Evolutionary conservation across 228 moss, liverwort and hornwort genomes (phyloP).

Genomic region (Sphagnum magellanicum): DNA sequence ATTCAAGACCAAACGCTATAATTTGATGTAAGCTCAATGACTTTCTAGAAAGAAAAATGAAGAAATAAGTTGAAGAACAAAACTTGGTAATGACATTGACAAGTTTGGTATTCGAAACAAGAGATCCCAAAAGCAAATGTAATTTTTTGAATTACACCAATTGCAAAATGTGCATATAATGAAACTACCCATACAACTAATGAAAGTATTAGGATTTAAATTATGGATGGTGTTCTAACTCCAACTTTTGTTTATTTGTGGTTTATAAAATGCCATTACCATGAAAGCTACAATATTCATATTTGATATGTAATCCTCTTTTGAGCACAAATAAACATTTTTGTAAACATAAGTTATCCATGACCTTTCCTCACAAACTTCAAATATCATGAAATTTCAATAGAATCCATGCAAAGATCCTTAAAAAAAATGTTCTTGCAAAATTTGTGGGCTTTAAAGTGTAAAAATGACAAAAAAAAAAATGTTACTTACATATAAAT

Average conservation of each 20-base stretch:
- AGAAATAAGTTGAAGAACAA: neutral
- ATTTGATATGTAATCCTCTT: too few species aligned
- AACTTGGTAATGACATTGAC: neutral
- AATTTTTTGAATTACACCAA: conserved; percentile 75
- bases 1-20: neutral
- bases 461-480: too few species aligned
- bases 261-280: neutral
- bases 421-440: too few species aligned
- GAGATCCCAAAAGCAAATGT: conserved; percentile 79
- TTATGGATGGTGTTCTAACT: neutral
- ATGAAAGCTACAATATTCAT: neutral
- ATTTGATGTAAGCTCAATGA: neutral
- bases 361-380: too few species aligned
- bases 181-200: conserved; percentile 28
- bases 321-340: too few species aligned
- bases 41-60: neutral
- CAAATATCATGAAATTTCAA: too few species aligned
- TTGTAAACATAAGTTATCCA: too few species aligned
- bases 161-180: conserved; percentile 69
- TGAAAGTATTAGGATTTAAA: neutral
- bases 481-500: too few species aligned
- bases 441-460: too few species aligned
- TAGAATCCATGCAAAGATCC: too few species aligned
- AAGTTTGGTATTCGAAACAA: conserved; percentile 70
- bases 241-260: neutral